These are phyloP conservation scores for Adiantum capillusveneris DNA, from an alignment of 75 land plant genomes.

Conservation along the genomic window DNA sequence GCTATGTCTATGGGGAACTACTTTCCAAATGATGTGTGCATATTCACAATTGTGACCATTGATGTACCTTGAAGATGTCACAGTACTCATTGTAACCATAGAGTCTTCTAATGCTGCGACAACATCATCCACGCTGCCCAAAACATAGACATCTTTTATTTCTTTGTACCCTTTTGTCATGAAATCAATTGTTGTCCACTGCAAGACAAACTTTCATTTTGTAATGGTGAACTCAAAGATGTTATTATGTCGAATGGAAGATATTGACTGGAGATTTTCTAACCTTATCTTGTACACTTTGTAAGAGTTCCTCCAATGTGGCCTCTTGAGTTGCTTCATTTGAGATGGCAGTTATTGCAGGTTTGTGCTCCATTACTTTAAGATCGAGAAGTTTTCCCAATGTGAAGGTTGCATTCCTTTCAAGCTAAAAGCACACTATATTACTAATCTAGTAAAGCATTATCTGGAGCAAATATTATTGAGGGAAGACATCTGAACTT, in stretches of 20 bases:
- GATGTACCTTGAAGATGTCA: slow-evolving; percentile 41
- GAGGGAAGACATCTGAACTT: too few relatives aligned
- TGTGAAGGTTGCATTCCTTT: slow-evolving; percentile 33
- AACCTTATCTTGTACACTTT: slow-evolving; percentile 25
- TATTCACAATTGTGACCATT: too few relatives aligned
- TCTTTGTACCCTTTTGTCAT: slow-evolving; percentile 24
- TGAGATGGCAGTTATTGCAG: slow-evolving; percentile 17
- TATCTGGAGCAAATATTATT: too few relatives aligned
- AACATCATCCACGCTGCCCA: slow-evolving; percentile 32
- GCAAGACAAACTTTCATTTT: not conserved
- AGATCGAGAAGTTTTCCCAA: slow-evolving; percentile 22
- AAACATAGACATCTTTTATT: slow-evolving; percentile 30
- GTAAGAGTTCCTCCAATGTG: slow-evolving; percentile 28
- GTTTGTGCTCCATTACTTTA: slow-evolving; percentile 29
- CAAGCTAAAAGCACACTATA: slow-evolving; percentile 11
- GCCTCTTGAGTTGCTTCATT: slow-evolving; percentile 41
- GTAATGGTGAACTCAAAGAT: too few relatives aligned
- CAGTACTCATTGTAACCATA: slow-evolving; percentile 31
- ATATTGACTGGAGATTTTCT: too few relatives aligned
- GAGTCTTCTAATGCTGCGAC: slow-evolving; percentile 27
- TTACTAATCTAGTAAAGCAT: too few relatives aligned
- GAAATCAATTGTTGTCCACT: slow-evolving; percentile 33
- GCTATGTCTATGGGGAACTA: too few relatives aligned
- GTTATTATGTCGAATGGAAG: too few relatives aligned
- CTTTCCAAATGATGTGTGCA: too few relatives aligned